phyloP scores from a whole-genome alignment of 2,329 filamentous ascomycete species.

The Gliomastix tumulicola region DNA sequence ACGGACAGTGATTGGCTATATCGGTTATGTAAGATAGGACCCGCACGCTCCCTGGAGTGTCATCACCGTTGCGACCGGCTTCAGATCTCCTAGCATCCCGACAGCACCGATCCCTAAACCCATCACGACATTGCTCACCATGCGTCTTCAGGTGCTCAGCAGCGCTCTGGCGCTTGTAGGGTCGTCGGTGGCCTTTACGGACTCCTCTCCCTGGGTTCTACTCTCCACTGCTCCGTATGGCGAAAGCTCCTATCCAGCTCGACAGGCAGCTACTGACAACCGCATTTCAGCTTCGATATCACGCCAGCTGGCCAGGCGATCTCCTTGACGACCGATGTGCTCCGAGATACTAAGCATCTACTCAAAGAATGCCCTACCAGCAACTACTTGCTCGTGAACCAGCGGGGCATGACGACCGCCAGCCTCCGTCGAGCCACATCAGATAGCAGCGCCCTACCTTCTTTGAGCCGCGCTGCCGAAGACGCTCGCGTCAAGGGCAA shows the following conservation, averaged over 20 bases:
- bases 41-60: too few relatives aligned
- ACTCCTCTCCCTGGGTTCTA: conserved; percentile 84
- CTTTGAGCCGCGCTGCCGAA: conserved; percentile 36
- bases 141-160: conserved; percentile 48
- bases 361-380: conserved; percentile 65
- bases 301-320: too few relatives aligned
- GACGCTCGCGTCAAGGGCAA: conserved; percentile 25
- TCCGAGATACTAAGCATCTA: conserved; percentile 35
- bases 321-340: too few relatives aligned
- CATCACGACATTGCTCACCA: too few relatives aligned
- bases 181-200: conserved; percentile 65
- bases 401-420: conserved; percentile 64
- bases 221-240: conserved; percentile 78
- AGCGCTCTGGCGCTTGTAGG: conserved; percentile 48
- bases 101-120: too few relatives aligned
- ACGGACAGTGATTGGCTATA: too few relatives aligned
- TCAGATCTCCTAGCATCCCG: too few relatives aligned
- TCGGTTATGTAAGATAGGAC: too few relatives aligned
- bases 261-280: too few relatives aligned
- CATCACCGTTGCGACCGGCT: too few relatives aligned
- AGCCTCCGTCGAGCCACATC: conserved; percentile 49
- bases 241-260: neutral
- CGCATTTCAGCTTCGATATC: too few relatives aligned
- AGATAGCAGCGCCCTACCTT: conserved; percentile 44
- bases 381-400: conserved; percentile 70